Percentiles rank a stretch among this genome's conserved stretches.
These are phyloP conservation scores for Mucor saturninus DNA, from an alignment of 371 early-diverging fungal genomes.

Conservation along the genomic window DNA sequence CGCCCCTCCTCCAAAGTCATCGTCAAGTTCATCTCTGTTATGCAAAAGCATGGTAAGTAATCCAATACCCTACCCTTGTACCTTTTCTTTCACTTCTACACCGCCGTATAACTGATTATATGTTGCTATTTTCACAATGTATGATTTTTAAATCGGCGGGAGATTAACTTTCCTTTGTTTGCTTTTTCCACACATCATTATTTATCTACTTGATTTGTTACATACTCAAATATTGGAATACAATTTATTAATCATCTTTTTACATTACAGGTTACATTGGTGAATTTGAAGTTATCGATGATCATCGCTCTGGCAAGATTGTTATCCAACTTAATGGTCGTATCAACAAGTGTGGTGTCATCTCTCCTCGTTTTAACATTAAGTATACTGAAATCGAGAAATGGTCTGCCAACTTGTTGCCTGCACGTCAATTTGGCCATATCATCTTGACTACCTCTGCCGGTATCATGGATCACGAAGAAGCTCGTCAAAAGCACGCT, in stretches of 20 bases:
- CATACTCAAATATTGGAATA: conserved; percentile 17
- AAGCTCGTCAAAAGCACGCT: conserved; percentile 96
- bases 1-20: conserved; percentile 97
- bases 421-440: conserved; percentile 99
- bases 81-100: conserved; percentile 6
- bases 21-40: conserved; percentile 97
- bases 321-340: conserved; percentile 99
- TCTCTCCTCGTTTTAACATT: conserved; percentile 99
- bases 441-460: conserved; percentile 96
- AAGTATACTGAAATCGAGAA: conserved; percentile 93
- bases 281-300: conserved; percentile 98
- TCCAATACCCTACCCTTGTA: neutral
- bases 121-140: conserved; percentile 46
- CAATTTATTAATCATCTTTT: conserved; percentile 11
- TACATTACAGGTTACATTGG: conserved; percentile 91
- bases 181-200: conserved; percentile 33
- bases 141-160: conserved; percentile 78
- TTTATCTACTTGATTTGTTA: conserved; percentile 5
- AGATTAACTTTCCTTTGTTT: conserved; percentile 45
- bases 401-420: conserved; percentile 97
- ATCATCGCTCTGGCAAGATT: conserved; percentile 99
- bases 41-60: conserved; percentile 96
- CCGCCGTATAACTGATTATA: conserved; percentile 78
- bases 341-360: conserved; percentile 99
- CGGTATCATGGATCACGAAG: conserved; percentile 99